Evolutionary conservation across 2,329 filamentous ascomycete species (phyloP).

Genomic region (Arthrinium puccinioides): DNA sequence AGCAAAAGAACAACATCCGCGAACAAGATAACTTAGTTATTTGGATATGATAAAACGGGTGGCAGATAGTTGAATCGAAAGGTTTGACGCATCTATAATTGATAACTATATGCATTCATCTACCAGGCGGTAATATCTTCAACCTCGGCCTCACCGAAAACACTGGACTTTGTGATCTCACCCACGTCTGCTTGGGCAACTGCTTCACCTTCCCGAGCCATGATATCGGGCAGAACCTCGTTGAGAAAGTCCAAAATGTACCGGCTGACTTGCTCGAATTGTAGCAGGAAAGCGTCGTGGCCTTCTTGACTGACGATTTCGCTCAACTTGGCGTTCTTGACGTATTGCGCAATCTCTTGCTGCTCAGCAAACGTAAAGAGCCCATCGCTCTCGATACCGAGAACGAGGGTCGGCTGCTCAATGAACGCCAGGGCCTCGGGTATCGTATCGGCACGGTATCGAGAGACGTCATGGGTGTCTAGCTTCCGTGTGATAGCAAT

Average conservation of each 20-base stretch:
- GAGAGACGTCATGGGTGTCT: conserved; percentile 91
- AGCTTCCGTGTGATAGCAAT: conserved; percentile 97
- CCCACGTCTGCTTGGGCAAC: conserved; percentile 41
- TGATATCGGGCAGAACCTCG: conserved; percentile 80
- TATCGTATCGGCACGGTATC: conserved; percentile 62
- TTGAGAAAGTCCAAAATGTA: conserved; percentile 80
- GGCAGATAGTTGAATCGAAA: too few species aligned
- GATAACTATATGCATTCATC: conserved; percentile 6
- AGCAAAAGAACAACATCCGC: too few species aligned
- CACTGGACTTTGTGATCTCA: conserved; percentile 74
- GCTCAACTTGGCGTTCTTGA: conserved; percentile 69
- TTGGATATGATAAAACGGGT: too few species aligned
- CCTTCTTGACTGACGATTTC: conserved; percentile 92
- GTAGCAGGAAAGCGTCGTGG: conserved; percentile 90
- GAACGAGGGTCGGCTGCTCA: conserved; percentile 79
- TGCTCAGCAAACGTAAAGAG: conserved; percentile 97
- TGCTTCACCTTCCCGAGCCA: conserved; percentile 51
- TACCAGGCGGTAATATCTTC: conserved; percentile 96
- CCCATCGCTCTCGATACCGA: conserved; percentile 93
- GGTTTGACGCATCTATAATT: background rate
- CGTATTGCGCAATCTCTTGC: conserved; percentile 77
- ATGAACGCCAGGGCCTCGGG: conserved; percentile 73
- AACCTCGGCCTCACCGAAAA: conserved; percentile 91
- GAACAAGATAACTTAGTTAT: too few species aligned
- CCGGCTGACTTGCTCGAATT: conserved; percentile 94